A percentile compares a stretch with the other conserved stretches of the same genome.
phyloP scores from a whole-genome alignment of 768 basidiomycete species.

The Rhodotorula toruloides region DNA sequence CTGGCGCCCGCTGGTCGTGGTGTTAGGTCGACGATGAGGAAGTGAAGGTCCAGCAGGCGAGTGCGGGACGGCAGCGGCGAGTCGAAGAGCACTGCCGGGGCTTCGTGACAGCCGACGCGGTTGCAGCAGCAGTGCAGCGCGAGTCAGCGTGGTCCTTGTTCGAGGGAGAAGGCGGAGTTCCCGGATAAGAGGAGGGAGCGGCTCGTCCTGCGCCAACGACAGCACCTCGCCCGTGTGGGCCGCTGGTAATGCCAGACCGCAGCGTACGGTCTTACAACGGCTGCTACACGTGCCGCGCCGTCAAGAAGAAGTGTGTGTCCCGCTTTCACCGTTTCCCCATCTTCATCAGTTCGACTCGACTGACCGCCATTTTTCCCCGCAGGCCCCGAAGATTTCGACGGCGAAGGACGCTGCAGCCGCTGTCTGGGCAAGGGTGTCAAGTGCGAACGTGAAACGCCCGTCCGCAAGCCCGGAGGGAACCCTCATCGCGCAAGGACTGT shows the following conservation, averaged over 20 bases:
- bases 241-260: too few species aligned
- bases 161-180: not conserved
- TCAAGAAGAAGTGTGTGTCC: constrained; percentile 1
- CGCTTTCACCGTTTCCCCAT: not conserved
- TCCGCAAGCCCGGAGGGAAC: not conserved
- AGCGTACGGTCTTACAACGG: not conserved
- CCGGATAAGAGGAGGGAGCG: not conserved
- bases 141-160: too few species aligned
- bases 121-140: too few species aligned
- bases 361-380: not conserved
- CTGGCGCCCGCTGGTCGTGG: too few species aligned
- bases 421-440: not conserved
- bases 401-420: not conserved
- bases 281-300: not conserved
- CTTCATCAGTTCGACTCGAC: not conserved
- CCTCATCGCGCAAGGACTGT: too few species aligned
- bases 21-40: too few species aligned
- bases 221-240: too few species aligned
- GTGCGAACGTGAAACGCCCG: not conserved
- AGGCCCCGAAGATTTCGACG: constrained; percentile 1
- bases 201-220: too few species aligned
- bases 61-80: too few species aligned
- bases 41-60: too few species aligned
- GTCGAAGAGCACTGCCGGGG: too few species aligned
- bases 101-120: too few species aligned